Base-by-base conservation (phyloP, 2,329 filamentous ascomycete species). In the Aspergillus sp. region DNA sequence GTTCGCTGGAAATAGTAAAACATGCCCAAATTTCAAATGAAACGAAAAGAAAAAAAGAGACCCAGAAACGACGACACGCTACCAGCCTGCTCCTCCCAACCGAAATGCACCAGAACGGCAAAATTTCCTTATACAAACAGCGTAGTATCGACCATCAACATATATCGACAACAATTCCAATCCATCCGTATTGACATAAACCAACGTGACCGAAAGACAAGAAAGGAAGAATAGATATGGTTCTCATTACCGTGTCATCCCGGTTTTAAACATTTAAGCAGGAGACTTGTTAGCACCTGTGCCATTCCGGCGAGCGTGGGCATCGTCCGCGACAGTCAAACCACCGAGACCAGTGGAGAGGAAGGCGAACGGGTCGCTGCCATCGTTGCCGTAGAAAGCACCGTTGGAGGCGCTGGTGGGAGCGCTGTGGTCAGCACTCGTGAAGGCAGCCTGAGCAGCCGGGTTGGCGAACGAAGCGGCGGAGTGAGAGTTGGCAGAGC, bases 381-480 rank as follows among this genome's bases (percentile, higher is more conserved):
- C 72, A 41, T 81, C 75, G 46, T 67, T 69, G 44, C 67, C 66
- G 64, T 85, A 85, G 61, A 85, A 87, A 63, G 82, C 82, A 61
- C 85, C 86, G 71, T 87, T 88, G 38, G 85, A 83, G 30, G 85
- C 83, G 37, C 86, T 87, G 51, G 84, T 85, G 41, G 86, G 88
- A 13, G 84, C 83, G 48, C 87, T 88, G 58, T 93, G 91, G 59
- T 85, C 85, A 35, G 88, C 90, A 37, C 87, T 88, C 65, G 88
- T 88, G 76, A 98, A 98, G 22, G 93, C 91, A 51, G 90, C 90
- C 73, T 97, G 91, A 13, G 91, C 89, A 53, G 89, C 87, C 53
- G 90, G 88, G 74, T 90, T 94, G 65, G 95, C 90, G 63, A 98
- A 97, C 4, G 86, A 86, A 10, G 89, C 87, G 38, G 86, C 86